phyloP scores from a whole-genome alignment of 306 rosid genomes.

The Glycine soja region DNA sequence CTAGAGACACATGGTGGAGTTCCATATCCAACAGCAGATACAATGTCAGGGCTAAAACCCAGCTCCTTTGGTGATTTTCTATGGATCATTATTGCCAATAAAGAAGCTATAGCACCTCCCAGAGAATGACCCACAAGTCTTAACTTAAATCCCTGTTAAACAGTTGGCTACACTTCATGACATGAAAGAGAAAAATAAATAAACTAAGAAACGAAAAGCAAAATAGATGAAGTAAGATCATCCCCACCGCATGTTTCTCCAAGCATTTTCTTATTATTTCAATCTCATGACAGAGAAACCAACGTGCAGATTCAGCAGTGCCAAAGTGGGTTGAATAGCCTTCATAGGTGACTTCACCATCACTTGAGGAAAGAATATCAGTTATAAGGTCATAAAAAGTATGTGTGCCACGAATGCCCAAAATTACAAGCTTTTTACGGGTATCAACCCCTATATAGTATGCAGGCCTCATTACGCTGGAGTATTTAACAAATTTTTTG shows the following conservation, averaged over 20 bases:
- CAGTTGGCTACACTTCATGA: constrained; percentile 54
- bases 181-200: constrained; percentile 27
- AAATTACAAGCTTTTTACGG: constrained; percentile 79
- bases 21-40: constrained; percentile 84
- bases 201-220: constrained; percentile 41
- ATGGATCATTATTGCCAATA: constrained; percentile 85
- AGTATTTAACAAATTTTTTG: constrained; percentile 74
- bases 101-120: constrained; percentile 94
- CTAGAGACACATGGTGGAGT: constrained; percentile 91
- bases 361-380: constrained; percentile 78
- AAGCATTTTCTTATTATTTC: constrained; percentile 68
- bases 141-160: constrained; percentile 92
- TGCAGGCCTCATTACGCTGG: constrained; percentile 93
- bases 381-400: constrained; percentile 92
- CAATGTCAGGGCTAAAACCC: constrained; percentile 87
- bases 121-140: constrained; percentile 97
- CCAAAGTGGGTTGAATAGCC: constrained; percentile 96
- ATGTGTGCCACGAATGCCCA: constrained; percentile 91
- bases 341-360: constrained; percentile 76
- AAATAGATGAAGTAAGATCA: constrained; percentile 29
- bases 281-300: constrained; percentile 89
- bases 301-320: constrained; percentile 89
- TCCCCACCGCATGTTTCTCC: constrained; percentile 80
- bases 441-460: constrained; percentile 86
- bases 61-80: constrained; percentile 82